Conservation (phyloP, 169 alveolate species). For the Eimeria falciformis region DNA sequence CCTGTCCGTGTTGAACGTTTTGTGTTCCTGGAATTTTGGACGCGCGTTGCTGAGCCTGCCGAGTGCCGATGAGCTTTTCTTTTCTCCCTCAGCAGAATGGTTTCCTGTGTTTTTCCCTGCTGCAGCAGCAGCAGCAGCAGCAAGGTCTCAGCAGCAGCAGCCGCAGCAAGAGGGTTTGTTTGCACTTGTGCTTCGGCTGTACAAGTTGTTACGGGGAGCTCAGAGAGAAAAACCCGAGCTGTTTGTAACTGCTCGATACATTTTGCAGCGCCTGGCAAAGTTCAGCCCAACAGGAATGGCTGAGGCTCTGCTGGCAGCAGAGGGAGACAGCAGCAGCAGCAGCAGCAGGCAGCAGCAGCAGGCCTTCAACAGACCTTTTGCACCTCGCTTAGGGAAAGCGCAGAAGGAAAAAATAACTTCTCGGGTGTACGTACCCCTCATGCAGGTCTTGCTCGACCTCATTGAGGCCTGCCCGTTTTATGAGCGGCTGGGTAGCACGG, state of each 20-base stretch:
- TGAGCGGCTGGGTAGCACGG: neutral
- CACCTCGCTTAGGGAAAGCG: neutral
- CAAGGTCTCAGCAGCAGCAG: slow-evolving; percentile 6
- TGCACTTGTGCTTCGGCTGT: slow-evolving; percentile 2
- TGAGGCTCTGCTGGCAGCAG: slow-evolving; percentile 51
- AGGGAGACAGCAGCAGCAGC: neutral
- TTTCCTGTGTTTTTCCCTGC: slow-evolving; percentile 18
- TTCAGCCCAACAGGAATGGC: slow-evolving; percentile 49
- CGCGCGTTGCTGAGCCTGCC: slow-evolving; percentile 13
- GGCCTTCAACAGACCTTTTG: neutral
- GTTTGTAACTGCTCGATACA: neutral
- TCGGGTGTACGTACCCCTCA: slow-evolving; percentile 39
- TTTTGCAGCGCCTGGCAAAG: slow-evolving; percentile 59
- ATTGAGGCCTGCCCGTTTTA: slow-evolving; percentile 32
- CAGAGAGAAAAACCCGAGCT: slow-evolving; percentile 29
- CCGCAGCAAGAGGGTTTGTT: slow-evolving; percentile 67
- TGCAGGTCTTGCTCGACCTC: slow-evolving; percentile 67
- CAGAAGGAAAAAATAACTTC: slow-evolving; percentile 5
- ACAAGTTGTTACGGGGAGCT: neutral
- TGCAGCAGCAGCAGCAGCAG: slow-evolving; percentile 14
- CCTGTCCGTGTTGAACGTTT: slow-evolving; percentile 98
- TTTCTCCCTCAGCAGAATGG: slow-evolving; percentile 33
- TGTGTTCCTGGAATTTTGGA: slow-evolving; percentile 53
- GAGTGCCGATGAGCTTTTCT: too few relatives aligned
- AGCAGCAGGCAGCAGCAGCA: neutral